Percentiles rank a stretch among this genome's conserved stretches.
Evolutionary conservation across 129 eudicot species (phyloP).

Genomic region (Flaveria ramosissima): DNA sequence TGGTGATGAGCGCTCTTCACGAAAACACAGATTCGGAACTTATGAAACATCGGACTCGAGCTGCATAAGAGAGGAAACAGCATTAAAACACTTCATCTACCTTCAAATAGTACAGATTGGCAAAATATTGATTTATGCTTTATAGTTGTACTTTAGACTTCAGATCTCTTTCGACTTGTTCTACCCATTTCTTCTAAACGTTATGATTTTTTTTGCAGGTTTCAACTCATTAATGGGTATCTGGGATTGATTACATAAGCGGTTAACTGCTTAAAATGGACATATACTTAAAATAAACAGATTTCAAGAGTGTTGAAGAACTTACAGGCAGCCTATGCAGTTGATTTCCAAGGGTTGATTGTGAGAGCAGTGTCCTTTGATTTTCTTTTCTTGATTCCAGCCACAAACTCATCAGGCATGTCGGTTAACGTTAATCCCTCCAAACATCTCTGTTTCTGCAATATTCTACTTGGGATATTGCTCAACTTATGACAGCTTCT

Average conservation of each 20-base stretch:
- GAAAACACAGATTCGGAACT: neutral
- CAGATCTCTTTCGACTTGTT: neutral
- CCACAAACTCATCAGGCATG: conserved; percentile 43
- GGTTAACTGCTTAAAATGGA: neutral
- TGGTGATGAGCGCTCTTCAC: neutral
- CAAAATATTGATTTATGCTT: neutral
- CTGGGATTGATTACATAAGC: neutral
- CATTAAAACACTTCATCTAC: neutral
- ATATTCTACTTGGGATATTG: conserved; percentile 31
- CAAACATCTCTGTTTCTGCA: conserved; percentile 29
- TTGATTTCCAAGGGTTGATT: conserved; percentile 26
- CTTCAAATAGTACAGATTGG: neutral
- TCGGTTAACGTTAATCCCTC: conserved; percentile 41
- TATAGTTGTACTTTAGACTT: neutral
- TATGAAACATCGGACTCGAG: neutral
- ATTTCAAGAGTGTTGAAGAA: conserved; percentile 6
- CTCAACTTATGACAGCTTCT: conserved; percentile 51
- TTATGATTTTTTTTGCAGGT: neutral
- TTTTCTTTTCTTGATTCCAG: conserved; percentile 24
- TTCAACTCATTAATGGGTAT: neutral
- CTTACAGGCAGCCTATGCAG: conserved; percentile 40
- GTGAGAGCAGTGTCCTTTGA: conserved; percentile 27
- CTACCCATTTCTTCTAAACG: neutral
- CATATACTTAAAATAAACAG: neutral
- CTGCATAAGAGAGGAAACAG: neutral